Base-by-base conservation (phyloP, 441 rosid species). In the Melastoma candidum region DNA sequence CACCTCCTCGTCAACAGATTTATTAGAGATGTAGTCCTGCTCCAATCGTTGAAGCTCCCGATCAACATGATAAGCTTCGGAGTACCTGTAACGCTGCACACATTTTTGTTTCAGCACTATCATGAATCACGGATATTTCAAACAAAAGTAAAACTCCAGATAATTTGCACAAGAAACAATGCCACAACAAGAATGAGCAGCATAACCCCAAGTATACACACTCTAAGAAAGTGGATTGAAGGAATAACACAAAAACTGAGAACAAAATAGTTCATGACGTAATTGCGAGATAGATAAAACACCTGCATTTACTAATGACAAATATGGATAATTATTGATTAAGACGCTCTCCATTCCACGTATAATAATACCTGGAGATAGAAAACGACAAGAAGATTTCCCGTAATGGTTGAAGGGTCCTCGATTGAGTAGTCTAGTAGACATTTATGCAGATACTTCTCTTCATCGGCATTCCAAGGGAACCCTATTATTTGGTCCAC, bases 381-480 rank as follows among this genome's bases (percentile, higher is more conserved):
- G 68, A 74, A 88, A 53, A 85, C 83, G 41, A 79, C 86, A 63
- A 92, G 84, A 64, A 92, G 95, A 71, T 79, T 80, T 63, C 96
- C 98, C 56, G 66, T 71, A 56, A 76, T 59, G 56, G 80, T 64
- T 56, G 92, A 77, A 56, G 98, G 95, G 67, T 92, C 83, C 51
- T 75, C 77, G 43, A 56, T 60, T 49, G 89, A 87, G 68, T 71
- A 80, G 70, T 92, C 98, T 46, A 88, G 57, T 57, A 92, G 75
- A 66, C 96, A 87, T 61, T 78, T 82, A 57, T 78, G 84, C 39
- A 87, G 57, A 75, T 70, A 70, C 73, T 85, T 87, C 74, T 88
- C 95, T 74, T 92, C 96, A 14, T 76, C 81, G 48, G 67, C 67
- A 66, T 82, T 85, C 97, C 98, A 92, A 0, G 97, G 97, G 56